phyloP scores from a whole-genome alignment of 2,329 filamentous ascomycete genomes.

The Fusarium penzigii region DNA sequence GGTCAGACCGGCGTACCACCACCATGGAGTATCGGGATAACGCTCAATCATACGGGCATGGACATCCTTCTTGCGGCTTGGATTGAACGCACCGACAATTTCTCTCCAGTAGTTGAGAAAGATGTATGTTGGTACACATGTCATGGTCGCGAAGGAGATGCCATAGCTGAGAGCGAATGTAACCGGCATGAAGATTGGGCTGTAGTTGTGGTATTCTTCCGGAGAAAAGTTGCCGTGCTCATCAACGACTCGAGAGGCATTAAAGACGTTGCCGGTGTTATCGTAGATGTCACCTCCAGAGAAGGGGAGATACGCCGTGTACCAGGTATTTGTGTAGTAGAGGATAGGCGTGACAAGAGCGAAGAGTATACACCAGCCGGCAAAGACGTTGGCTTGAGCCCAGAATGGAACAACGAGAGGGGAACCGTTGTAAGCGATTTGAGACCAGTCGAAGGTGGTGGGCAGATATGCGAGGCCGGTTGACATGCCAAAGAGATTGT shows the following conservation, averaged over 20 bases:
- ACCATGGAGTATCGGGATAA: constrained; percentile 34
- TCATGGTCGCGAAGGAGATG: constrained; percentile 16
- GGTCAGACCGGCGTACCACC: constrained; percentile 39
- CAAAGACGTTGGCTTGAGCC: constrained; percentile 16
- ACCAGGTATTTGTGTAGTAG: constrained; percentile 5
- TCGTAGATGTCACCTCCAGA: constrained; percentile 15
- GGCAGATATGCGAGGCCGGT: constrained; percentile 14
- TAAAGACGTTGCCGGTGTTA: constrained; percentile 13
- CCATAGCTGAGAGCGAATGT: constrained; percentile 10
- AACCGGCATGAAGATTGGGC: constrained; percentile 15
- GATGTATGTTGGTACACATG: constrained; percentile 13
- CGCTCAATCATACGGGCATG: constrained; percentile 38
- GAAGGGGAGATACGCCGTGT: constrained; percentile 10
- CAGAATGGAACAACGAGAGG: constrained; percentile 16
- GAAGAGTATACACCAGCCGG: constrained; percentile 12
- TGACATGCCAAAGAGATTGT: constrained; percentile 16
- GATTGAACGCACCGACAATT: constrained; percentile 8
- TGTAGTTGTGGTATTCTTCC: constrained; percentile 12
- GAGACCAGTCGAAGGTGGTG: constrained; percentile 15
- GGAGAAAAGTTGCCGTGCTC: constrained; percentile 10
- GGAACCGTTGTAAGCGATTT: constrained; percentile 15
- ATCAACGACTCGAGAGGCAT: constrained; percentile 13
- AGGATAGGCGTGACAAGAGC: constrained; percentile 13
- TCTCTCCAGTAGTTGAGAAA: constrained; percentile 15
- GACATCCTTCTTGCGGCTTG: constrained; percentile 32